Conservation (phyloP, 148 eudicot species). For the Salicornia ramosissima region DNA sequence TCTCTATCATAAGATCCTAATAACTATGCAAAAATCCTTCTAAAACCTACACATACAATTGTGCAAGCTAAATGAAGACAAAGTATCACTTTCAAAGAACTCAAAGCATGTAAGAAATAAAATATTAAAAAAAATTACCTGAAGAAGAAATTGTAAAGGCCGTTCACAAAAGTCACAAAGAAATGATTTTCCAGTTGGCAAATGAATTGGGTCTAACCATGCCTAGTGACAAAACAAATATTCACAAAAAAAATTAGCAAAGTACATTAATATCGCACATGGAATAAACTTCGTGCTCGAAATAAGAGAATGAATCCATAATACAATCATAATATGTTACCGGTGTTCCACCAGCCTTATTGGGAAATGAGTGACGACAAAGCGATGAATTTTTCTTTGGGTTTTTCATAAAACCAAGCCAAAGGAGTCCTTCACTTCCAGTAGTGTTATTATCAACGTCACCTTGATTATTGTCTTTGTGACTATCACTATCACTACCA, state of each 20-base stretch:
- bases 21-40: background rate
- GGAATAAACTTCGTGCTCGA: too few relatives aligned
- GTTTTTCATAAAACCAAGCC: slow-evolving; percentile 2
- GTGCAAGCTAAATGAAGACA: too few relatives aligned
- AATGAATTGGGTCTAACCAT: slow-evolving; percentile 19
- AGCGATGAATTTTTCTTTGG: background rate
- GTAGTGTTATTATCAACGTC: background rate
- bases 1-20: background rate
- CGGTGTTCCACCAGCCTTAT: slow-evolving; percentile 7
- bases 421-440: background rate
- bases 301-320: too few relatives aligned
- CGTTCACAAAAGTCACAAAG: slow-evolving; percentile 13
- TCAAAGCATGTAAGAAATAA: too few relatives aligned
- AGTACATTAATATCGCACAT: background rate
- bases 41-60: too few relatives aligned
- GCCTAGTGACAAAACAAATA: background rate
- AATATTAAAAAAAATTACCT: background rate
- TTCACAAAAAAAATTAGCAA: background rate
- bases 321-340: too few relatives aligned
- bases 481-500: background rate
- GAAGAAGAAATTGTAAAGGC: slow-evolving; percentile 19
- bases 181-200: slow-evolving; percentile 15
- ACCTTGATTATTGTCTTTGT: background rate
- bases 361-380: background rate
- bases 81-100: too few relatives aligned